Evolutionary conservation across 2,329 filamentous ascomycete genomes (phyloP).

Genomic region (Penicillium sp.): DNA sequence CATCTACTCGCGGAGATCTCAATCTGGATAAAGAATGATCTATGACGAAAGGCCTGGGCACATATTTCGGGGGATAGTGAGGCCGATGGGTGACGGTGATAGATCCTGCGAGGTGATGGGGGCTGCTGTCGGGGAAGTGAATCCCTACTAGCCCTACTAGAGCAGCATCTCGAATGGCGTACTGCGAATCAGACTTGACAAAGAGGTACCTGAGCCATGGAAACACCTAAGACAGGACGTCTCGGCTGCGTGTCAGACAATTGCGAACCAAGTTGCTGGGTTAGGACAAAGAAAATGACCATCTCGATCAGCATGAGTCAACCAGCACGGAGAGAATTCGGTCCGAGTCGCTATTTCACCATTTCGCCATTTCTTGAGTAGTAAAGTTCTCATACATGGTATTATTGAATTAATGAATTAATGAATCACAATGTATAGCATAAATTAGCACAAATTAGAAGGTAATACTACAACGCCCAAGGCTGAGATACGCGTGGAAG

Average conservation of each 20-base stretch:
- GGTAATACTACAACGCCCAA: neutral
- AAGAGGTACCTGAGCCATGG: slow-evolving; percentile 4
- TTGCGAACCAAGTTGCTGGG: slow-evolving; percentile 2
- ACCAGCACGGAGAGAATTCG: slow-evolving; percentile 1
- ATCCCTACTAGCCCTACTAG: neutral
- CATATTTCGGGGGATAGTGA: slow-evolving; percentile 12
- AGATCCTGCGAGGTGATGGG: slow-evolving; percentile 3
- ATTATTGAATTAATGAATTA: slow-evolving; percentile 4
- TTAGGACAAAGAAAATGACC: slow-evolving; percentile 2
- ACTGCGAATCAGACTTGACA: slow-evolving; percentile 4
- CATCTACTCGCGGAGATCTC: neutral
- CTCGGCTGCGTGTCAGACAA: slow-evolving; percentile 13
- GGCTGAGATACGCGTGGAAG: slow-evolving; percentile 4
- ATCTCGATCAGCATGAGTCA: slow-evolving; percentile 12
- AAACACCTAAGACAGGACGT: neutral
- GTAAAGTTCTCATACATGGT: slow-evolving; percentile 10
- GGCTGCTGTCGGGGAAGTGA: neutral
- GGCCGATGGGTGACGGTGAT: slow-evolving; percentile 4
- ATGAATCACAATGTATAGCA: slow-evolving; percentile 6
- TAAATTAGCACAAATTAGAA: slow-evolving; percentile 3
- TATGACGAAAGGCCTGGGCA: slow-evolving; percentile 1
- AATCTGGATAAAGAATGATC: slow-evolving; percentile 5
- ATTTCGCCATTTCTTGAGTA: neutral
- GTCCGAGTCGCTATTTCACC: slow-evolving; percentile 1
- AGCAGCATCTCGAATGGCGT: slow-evolving; percentile 7